Base-by-base conservation (phyloP, 2,329 filamentous ascomycete species). In the Penicillium digitatum region DNA sequence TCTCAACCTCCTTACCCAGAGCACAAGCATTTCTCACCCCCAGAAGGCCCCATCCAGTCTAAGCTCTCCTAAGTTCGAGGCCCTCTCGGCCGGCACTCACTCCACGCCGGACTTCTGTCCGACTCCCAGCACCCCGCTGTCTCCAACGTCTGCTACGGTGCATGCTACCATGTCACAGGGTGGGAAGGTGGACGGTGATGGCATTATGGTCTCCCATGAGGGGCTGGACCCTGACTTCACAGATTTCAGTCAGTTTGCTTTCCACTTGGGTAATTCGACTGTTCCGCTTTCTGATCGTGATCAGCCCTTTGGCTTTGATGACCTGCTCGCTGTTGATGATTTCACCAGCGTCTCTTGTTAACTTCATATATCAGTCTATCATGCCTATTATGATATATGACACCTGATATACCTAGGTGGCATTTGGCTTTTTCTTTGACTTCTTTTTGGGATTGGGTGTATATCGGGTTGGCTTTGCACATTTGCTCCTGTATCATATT, bases 61-160 rank as follows among this genome's bases (percentile, higher is more conserved):
- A 1, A 61, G 51, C 51, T 66, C 65, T 0, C 63, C 66, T 1
- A 57, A 57, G 40, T 48, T 66, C 37, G 62, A 66, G 53, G 39
- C 62, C 14, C 39, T 68, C 6, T 64, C 66, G 3, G 61, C 64
- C 2, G 69, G 68, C 52, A 64, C 68, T 14, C 58, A 69, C 26
- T 66, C 69, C 12, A 71, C 68, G 1, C 67, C 69, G 2, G 68
- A 71, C n/a, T 65, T 69, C 40, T 72, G 68, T 42, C 66, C 66
- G 1, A 69, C 68, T 0, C 69, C 69, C 14, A 66, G 62, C 24
- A 70, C 69, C 6, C 63, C 67, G 5, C 58, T 63, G 32, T 70
- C 69, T 16, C 69, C 68, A 4, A 65, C 59, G 3, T 56, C 64
- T 1, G 56, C 58, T 26, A 57, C 58, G 5, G 48, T 26, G 0